Base-by-base conservation (phyloP, 495 filamentous ascomycete genomes). In the Penicillium steckii region DNA sequence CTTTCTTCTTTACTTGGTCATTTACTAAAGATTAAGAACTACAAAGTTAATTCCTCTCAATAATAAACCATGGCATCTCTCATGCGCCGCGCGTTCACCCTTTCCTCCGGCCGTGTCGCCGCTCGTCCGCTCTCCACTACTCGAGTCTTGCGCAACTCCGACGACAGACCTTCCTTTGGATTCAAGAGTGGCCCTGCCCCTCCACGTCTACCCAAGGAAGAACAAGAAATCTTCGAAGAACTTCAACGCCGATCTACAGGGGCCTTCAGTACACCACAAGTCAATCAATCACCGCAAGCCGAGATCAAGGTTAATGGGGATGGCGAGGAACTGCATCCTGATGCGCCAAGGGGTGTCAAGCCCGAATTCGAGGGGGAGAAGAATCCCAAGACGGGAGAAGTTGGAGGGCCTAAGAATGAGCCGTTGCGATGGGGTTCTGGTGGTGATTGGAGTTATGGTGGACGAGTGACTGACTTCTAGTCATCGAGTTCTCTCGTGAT, bases 371-470 rank as follows among this genome's bases (percentile, higher is more conserved):
- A 95, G 60, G 94, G 94, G 32, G 90, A 97, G 32, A 79, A 76
- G 51, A 97, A 98, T 64, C 94, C 94, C 2, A 87, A 87, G 75
- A 98, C 94, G 2, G 95, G 95, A n/a, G 94, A 97, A 74, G 79
- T 95, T 37, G 94, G 92, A 5, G 94, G 94, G 12, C 94, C 94
- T 15, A 98, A 97, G 82, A 98, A 97, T 69, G 94, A 98, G 72
- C 94, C 94, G 37, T 57, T 97, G 59, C 78, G 92, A 47, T 96
- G 92, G 92, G 91, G 91, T 0, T 66, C 74, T 22, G 68, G 59
- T 3, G 88, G 90, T 1, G 94, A 98, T 73, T 98, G 91, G 85
- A 97, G 90, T 61, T 98, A 87, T 70, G 96, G 96, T 72, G 94
- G 94, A 30, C 76, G 94, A 48, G 93, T 94, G 21, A 97, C 94